Base-by-base conservation (phyloP, 2,329 filamentous ascomycete species). In the Trichoderma harzianum region DNA sequence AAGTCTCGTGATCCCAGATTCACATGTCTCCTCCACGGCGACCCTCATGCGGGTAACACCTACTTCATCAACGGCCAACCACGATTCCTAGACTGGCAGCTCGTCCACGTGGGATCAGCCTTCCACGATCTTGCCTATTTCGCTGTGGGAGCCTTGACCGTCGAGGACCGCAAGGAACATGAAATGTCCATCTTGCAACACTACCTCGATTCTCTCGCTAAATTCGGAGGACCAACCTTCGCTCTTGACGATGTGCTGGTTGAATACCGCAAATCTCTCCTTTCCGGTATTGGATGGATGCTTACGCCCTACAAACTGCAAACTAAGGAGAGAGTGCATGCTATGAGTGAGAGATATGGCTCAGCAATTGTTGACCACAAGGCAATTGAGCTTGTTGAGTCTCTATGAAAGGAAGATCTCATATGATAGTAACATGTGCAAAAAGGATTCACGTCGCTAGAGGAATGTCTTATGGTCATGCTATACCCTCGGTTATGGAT, bases 11-110 rank as follows among this genome's bases (percentile, higher is more conserved):
- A 65, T 6, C 62, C 62, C 3, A 47, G 21, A 26, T 65, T 65
- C 18, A 24, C 43, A 16, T 65, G 62, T 34, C 62, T 65, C 4
- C 62, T 65, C n/a, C 62, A 65, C n/a, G 62, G 62, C 14, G 62
- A 65, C n/a, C 62, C 62, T 12, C 62, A 65, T 32, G 43, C 43
- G 7, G 62, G 62, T 14, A 65, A 65, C 12, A 65, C 62, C 3
- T 65, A 53, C 28, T 65, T 65, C 21, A 53, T 65, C 11, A 16
- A 53, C 21, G 62, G 62, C 7, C 18, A n/a, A 18, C 62, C 62
- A 21, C 43, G 62, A 53, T 65, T 65, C 43, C 43, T 65, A 8
- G 62, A 65, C 43, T 65, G 62, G 62, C 62, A 65, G n/a, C 62
- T 65, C 28, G 7, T 65, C 43, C 62, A 65, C 62, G 62, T 65